Evolutionary conservation across 306 rosid genomes (phyloP).

Genomic region (Cicer yamashitae): DNA sequence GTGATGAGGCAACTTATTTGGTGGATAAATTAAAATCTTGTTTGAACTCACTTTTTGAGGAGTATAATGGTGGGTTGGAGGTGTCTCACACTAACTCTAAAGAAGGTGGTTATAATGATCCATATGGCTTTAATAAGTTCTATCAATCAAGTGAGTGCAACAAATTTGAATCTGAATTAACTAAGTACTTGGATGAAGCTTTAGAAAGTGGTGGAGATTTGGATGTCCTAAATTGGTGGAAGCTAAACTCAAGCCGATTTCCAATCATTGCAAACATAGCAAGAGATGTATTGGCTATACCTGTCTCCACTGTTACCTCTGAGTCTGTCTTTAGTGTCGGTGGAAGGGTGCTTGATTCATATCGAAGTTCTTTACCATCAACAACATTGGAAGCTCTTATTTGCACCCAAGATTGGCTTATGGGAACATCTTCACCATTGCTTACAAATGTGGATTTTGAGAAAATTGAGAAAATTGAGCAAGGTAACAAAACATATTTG

Average conservation of each 20-base stretch:
- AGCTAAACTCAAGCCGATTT: constrained; percentile 13
- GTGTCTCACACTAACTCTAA: neutral
- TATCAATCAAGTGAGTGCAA: neutral
- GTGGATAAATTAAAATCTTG: neutral
- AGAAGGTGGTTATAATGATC: neutral
- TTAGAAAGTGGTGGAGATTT: constrained; percentile 14
- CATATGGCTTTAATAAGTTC: constrained; percentile 6
- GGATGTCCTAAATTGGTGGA: constrained; percentile 32
- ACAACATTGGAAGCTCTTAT: constrained; percentile 3
- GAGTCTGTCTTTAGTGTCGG: constrained; percentile 1
- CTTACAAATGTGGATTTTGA: neutral
- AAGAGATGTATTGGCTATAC: constrained; percentile 30
- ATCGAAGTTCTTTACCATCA: constrained; percentile 25
- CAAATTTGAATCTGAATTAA: constrained; percentile 12
- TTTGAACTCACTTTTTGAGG: constrained; percentile 20
- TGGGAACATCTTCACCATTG: constrained; percentile 1
- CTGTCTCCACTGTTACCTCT: neutral
- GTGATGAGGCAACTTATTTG: neutral
- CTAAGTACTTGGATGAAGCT: constrained; percentile 17
- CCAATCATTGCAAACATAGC: constrained; percentile 23
- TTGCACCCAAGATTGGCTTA: constrained; percentile 29
- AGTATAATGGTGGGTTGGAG: neutral
- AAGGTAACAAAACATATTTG: constrained; percentile 22
- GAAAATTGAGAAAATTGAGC: neutral
- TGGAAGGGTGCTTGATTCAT: constrained; percentile 28